Evolutionary conservation across 805 yeast species (phyloP).

Genomic region (Candida sonorensis): DNA sequence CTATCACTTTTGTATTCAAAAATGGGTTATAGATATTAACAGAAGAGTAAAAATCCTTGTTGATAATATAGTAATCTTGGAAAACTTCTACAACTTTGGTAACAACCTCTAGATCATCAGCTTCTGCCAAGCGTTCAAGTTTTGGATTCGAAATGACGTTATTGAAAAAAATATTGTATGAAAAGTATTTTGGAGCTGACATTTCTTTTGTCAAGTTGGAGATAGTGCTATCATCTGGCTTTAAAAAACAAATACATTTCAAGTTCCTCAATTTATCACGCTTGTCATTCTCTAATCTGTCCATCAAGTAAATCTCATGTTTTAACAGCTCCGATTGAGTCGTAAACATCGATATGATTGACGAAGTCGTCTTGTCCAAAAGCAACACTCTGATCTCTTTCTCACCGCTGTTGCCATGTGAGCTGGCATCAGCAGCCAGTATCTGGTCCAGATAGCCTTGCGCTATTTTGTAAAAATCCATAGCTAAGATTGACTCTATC

Average conservation of each 20-base stretch:
- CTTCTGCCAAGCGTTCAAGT: slow-evolving; percentile 81
- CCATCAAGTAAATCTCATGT: slow-evolving; percentile 80
- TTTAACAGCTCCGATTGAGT: slow-evolving; percentile 81
- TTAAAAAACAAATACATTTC: slow-evolving; percentile 70
- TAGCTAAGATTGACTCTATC: no score
- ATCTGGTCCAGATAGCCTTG: slow-evolving; percentile 37
- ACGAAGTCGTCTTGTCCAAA: slow-evolving; percentile 73
- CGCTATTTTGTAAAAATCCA: slow-evolving; percentile 43
- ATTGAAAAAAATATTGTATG: slow-evolving; percentile 72
- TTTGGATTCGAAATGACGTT: slow-evolving; percentile 70
- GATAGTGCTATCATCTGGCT: slow-evolving; percentile 65
- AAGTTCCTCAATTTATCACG: slow-evolving; percentile 74
- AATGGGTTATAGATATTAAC: slow-evolving; percentile 20
- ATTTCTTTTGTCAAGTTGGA: slow-evolving; percentile 59
- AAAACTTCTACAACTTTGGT: slow-evolving; percentile 74
- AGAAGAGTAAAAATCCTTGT: slow-evolving; percentile 50
- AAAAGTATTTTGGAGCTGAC: slow-evolving; percentile 68
- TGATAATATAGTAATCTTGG: slow-evolving; percentile 73
- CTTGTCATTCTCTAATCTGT: slow-evolving; percentile 48
- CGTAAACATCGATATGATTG: slow-evolving; percentile 80
- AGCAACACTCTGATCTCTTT: slow-evolving; percentile 62
- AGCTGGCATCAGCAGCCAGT: slow-evolving; percentile 12
- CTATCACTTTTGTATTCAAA: slow-evolving; percentile 21
- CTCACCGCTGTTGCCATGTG: slow-evolving; percentile 12
- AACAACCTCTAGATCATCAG: slow-evolving; percentile 81